phyloP scores from a whole-genome alignment of 805 yeast species.

The Candida suzukii region DNA sequence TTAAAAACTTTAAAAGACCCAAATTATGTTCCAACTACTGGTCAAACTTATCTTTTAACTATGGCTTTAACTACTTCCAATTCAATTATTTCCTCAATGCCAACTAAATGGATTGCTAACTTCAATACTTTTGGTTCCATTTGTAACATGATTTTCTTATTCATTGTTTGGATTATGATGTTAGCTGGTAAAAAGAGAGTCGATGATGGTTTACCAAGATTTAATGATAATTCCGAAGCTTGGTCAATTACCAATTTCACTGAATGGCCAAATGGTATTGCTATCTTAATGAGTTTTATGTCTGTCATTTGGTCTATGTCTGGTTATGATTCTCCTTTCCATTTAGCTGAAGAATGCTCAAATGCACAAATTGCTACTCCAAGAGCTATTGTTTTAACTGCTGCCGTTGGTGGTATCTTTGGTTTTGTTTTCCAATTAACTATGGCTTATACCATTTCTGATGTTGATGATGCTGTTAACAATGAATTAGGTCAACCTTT shows the following conservation, averaged over 20 bases:
- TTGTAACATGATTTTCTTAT: constrained; percentile 41
- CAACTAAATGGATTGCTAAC: constrained; percentile 47
- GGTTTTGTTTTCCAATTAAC: constrained; percentile 55
- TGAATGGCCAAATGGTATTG: constrained; percentile 57
- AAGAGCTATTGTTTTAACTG: constrained; percentile 56
- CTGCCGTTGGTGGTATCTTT: constrained; percentile 45
- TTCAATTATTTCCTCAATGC: constrained; percentile 41
- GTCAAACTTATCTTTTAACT: constrained; percentile 45
- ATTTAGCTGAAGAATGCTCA: constrained; percentile 64
- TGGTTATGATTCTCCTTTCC: constrained; percentile 72
- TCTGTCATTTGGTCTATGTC: constrained; percentile 71
- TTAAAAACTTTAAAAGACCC: constrained; percentile 35
- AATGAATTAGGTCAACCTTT: constrained; percentile 56
- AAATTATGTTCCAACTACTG: constrained; percentile 33
- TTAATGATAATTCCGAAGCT: constrained; percentile 40
- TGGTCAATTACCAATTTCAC: constrained; percentile 54
- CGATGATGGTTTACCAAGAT: constrained; percentile 33
- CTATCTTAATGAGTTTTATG: constrained; percentile 48
- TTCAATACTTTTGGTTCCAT: constrained; percentile 44
- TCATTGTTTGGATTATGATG: constrained; percentile 46
- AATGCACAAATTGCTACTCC: constrained; percentile 62
- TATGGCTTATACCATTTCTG: constrained; percentile 53
- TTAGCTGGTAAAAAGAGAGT: constrained; percentile 41
- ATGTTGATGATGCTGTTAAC: constrained; percentile 36
- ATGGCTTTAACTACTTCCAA: constrained; percentile 43